Percentiles rank a stretch among this genome's conserved stretches.
phyloP scores from a whole-genome alignment of 306 rosid genomes.

The Fragaria nilgerrensis region DNA sequence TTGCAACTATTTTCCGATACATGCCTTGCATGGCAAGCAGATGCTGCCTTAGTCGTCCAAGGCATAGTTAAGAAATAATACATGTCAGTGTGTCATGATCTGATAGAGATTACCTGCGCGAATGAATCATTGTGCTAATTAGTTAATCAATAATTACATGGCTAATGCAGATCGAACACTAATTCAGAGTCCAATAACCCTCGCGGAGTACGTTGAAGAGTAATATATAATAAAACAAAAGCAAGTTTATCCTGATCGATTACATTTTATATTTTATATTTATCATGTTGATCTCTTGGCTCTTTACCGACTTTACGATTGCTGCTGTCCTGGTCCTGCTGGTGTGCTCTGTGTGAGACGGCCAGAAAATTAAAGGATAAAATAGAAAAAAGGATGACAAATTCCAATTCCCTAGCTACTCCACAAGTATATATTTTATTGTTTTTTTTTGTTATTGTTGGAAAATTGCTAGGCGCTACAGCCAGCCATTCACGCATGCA shows the following conservation, averaged over 20 bases:
- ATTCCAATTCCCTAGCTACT: not conserved
- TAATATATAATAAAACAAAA: too few species aligned
- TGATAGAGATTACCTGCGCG: not conserved
- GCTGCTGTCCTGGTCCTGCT: not conserved
- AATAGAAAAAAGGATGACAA: not conserved
- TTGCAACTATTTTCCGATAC: not conserved
- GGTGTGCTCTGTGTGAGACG: not conserved
- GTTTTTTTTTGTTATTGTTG: too few species aligned
- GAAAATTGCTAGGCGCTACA: too few species aligned
- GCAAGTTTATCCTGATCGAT: too few species aligned
- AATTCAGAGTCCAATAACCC: too few species aligned
- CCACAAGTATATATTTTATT: too few species aligned
- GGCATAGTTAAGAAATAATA: not conserved
- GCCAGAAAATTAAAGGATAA: not conserved
- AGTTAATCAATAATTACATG: not conserved
- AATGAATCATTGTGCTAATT: not conserved
- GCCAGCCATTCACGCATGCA: too few species aligned
- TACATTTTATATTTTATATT: too few species aligned
- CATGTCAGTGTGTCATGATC: not conserved
- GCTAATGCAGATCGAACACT: not conserved
- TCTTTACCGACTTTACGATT: too few species aligned
- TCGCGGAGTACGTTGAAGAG: too few species aligned
- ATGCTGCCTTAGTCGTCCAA: not conserved
- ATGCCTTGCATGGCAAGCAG: not conserved
- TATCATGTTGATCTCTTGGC: not conserved